Evolutionary conservation across 148 eudicot genomes (phyloP).

Genomic region (Fagopyrum homotropicum): DNA sequence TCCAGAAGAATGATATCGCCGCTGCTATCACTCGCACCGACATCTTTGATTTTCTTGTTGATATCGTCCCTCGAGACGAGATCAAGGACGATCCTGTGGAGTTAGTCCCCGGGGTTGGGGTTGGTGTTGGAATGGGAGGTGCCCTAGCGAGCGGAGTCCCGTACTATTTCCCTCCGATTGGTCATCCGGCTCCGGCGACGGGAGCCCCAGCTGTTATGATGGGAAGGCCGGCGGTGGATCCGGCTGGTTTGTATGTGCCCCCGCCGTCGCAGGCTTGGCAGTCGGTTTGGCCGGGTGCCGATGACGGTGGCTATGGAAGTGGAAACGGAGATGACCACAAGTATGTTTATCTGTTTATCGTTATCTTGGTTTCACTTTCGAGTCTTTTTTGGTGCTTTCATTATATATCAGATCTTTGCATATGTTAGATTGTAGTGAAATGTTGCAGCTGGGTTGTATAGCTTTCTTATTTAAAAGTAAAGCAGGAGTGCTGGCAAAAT

Average conservation of each 20-base stretch:
- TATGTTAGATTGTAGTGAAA: neutral
- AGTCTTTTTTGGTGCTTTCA: too few relatives aligned
- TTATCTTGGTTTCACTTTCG: neutral
- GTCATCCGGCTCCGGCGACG: slow-evolving; percentile 40
- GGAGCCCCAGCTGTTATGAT: slow-evolving; percentile 53
- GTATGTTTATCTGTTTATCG: slow-evolving; percentile 11
- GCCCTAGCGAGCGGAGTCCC: slow-evolving; percentile 58
- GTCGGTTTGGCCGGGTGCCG: slow-evolving; percentile 69
- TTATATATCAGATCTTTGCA: too few relatives aligned
- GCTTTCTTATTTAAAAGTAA: too few relatives aligned
- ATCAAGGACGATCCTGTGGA: slow-evolving; percentile 52
- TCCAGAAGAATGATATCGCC: slow-evolving; percentile 80
- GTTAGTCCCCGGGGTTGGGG: neutral
- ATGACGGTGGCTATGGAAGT: slow-evolving; percentile 42
- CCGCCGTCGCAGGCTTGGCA: slow-evolving; percentile 65
- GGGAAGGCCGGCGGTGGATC: slow-evolving; percentile 57
- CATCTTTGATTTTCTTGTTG: slow-evolving; percentile 77
- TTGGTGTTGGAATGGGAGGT: neutral
- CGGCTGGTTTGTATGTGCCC: slow-evolving; percentile 30
- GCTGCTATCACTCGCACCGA: slow-evolving; percentile 75
- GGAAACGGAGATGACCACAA: slow-evolving; percentile 42
- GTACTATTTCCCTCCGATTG: slow-evolving; percentile 25
- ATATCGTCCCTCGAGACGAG: slow-evolving; percentile 84
- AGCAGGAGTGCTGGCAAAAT: too few relatives aligned
- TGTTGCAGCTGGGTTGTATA: neutral